These are phyloP conservation scores for Salvia miltiorrhiza DNA, from an alignment of 257 asterid species.

Conservation along the genomic window DNA sequence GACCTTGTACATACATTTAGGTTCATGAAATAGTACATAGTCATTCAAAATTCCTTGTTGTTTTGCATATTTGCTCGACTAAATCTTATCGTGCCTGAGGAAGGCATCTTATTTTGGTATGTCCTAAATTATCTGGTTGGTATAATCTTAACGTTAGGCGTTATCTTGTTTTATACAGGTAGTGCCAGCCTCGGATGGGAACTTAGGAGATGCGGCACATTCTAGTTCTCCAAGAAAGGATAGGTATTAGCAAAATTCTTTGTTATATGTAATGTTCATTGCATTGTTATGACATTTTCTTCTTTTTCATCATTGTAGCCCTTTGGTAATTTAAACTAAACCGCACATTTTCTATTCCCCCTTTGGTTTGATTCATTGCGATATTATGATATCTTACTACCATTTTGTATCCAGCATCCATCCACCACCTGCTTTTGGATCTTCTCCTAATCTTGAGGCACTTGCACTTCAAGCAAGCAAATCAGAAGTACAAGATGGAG, in stretches of 20 bases:
- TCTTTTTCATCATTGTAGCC: conserved; percentile 1
- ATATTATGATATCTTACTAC: conserved; percentile 21
- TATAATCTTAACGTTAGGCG: conserved; percentile 13
- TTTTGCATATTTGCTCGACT: not conserved
- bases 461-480: conserved; percentile 72
- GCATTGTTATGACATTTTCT: not conserved
- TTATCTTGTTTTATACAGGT: conserved; percentile 45
- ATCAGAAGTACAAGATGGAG: conserved; percentile 59
- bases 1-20: not conserved
- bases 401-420: conserved; percentile 58
- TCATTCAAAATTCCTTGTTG: not conserved
- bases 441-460: conserved; percentile 96
- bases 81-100: conserved; percentile 5
- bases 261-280: not conserved
- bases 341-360: not conserved
- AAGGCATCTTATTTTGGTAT: conserved; percentile 20
- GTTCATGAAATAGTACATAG: not conserved
- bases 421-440: conserved; percentile 99
- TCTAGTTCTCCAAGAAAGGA: conserved; percentile 50
- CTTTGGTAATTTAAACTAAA: not conserved
- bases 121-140: conserved; percentile 6
- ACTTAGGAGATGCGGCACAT: conserved; percentile 42
- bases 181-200: conserved; percentile 53
- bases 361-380: not conserved
- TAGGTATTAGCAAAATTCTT: conserved; percentile 24